Percentiles rank a stretch among this genome's conserved stretches.
Conservation (phyloP, 805 yeast genomes). For the Grigorovia humatica region DNA sequence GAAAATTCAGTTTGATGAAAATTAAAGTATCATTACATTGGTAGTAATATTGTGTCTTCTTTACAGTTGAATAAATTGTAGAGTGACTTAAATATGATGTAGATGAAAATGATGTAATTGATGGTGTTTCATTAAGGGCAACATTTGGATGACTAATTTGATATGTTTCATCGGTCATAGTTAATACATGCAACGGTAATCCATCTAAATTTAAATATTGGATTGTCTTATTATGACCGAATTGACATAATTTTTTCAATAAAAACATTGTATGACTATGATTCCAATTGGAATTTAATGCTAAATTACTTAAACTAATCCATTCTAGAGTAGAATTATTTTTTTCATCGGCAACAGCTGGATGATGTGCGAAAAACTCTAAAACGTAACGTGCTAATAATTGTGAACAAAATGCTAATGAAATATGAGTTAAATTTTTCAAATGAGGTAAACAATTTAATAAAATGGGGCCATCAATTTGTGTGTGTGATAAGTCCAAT, state of each 20-base stretch:
- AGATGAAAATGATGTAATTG: not conserved
- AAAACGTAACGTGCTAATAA: conserved; percentile 64
- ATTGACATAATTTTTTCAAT: conserved; percentile 31
- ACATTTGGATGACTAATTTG: conserved; percentile 1
- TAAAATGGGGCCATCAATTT: conserved; percentile 55
- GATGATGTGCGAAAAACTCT: conserved; percentile 61
- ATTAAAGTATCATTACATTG: conserved; percentile 27
- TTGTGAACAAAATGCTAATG: conserved; percentile 54
- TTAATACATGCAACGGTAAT: conserved; percentile 38
- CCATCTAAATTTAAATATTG: conserved; percentile 55
- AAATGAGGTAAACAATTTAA: conserved; percentile 40
- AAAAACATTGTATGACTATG: conserved; percentile 41
- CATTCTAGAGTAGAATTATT: conserved; percentile 42
- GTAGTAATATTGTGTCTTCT: conserved; percentile 19
- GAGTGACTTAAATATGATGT: not conserved
- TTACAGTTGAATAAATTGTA: conserved; percentile 5
- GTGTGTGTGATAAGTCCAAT: conserved; percentile 74
- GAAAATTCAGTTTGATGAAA: conserved; percentile 33
- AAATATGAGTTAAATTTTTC: conserved; percentile 62
- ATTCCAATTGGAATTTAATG: conserved; percentile 48
- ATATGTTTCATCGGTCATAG: conserved; percentile 2
- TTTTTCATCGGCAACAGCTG: conserved; percentile 38
- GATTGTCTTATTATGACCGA: conserved; percentile 28
- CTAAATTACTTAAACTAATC: conserved; percentile 58
- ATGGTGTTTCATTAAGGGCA: conserved; percentile 1